A percentile compares a stretch with the other conserved stretches of the same genome.
These are phyloP conservation scores for Ustilago xerochloae DNA, from an alignment of 1,284 basidiomycete genomes.

Conservation along the genomic window DNA sequence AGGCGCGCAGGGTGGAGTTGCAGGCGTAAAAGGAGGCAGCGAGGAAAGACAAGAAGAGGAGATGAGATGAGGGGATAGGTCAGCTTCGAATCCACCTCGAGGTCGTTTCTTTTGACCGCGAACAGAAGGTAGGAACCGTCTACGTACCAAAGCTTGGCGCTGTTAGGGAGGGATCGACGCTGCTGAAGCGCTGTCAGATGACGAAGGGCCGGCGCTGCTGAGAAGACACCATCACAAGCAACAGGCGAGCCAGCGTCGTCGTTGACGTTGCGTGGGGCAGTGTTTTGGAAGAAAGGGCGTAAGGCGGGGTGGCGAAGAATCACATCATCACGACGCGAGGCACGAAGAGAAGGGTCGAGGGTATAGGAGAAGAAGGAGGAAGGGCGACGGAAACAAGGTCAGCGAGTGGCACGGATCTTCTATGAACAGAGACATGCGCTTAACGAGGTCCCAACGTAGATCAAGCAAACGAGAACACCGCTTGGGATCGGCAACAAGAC, in stretches of 20 bases:
- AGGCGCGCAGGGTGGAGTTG: not conserved
- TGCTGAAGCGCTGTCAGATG: conserved; percentile 3
- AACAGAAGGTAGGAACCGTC: not conserved
- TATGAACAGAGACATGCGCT: conserved; percentile 3
- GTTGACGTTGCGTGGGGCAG: not conserved
- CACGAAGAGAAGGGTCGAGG: conserved; percentile 18
- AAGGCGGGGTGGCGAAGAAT: conserved; percentile 1
- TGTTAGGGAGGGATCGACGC: conserved; percentile 8
- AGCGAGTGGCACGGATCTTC: not conserved
- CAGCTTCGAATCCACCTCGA: conserved; percentile 1
- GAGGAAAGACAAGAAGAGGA: not conserved
- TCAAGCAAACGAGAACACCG: conserved; percentile 1
- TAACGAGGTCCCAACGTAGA: conserved; percentile 16
- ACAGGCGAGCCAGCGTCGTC: not conserved
- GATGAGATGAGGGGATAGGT: not conserved
- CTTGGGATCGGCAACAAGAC: conserved; percentile 16
- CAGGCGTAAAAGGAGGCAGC: not conserved
- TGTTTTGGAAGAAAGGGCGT: not conserved
- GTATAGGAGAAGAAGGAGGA: conserved; percentile 3
- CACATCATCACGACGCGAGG: conserved; percentile 19
- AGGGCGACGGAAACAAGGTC: conserved; percentile 2
- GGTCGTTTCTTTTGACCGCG: conserved; percentile 20
- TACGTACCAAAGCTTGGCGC: conserved; percentile 22
- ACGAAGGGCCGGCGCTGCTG: conserved; percentile 6
- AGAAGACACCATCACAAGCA: not conserved